Evolutionary conservation across 441 rosid genomes (phyloP).

Genomic region (Euphorbia schlechtendalii): DNA sequence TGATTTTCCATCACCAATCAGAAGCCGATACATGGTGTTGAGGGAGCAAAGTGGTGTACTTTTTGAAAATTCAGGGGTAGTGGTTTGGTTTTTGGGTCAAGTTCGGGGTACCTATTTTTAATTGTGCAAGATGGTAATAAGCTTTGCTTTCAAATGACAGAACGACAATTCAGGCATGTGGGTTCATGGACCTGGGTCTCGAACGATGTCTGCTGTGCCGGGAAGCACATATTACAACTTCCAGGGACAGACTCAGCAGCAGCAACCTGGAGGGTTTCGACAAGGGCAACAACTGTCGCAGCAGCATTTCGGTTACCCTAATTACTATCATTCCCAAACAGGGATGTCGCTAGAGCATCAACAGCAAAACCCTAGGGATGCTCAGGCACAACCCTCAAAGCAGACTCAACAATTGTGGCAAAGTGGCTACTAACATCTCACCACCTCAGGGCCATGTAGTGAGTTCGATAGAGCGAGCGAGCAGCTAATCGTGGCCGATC

Average conservation of each 20-base stretch:
- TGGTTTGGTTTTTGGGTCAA: too few relatives aligned
- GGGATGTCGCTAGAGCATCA: conserved; percentile 75
- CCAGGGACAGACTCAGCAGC: conserved; percentile 81
- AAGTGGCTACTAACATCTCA: conserved; percentile 60
- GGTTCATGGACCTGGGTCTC: conserved; percentile 78
- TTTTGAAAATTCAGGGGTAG: too few relatives aligned
- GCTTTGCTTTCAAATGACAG: conserved; percentile 31
- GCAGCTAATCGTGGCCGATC: conserved; percentile 33
- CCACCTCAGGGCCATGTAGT: conserved; percentile 40
- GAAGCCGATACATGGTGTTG: too few relatives aligned
- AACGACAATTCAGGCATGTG: conserved; percentile 86
- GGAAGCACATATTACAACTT: conserved; percentile 74
- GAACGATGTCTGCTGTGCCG: conserved; percentile 73
- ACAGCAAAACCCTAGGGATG: conserved; percentile 82
- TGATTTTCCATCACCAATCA: too few relatives aligned
- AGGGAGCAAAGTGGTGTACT: too few relatives aligned
- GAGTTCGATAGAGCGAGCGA: conserved; percentile 33
- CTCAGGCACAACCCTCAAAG: conserved; percentile 79
- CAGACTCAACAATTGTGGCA: conserved; percentile 93
- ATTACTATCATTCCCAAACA: conserved; percentile 70
- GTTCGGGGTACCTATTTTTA: not conserved
- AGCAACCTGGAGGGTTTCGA: conserved; percentile 61
- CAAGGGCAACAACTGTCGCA: conserved; percentile 85
- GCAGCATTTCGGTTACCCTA: conserved; percentile 86
- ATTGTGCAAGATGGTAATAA: not conserved